These are phyloP conservation scores for Tolypocladium inflatum DNA, from an alignment of 2,329 filamentous ascomycete genomes.

Conservation along the genomic window DNA sequence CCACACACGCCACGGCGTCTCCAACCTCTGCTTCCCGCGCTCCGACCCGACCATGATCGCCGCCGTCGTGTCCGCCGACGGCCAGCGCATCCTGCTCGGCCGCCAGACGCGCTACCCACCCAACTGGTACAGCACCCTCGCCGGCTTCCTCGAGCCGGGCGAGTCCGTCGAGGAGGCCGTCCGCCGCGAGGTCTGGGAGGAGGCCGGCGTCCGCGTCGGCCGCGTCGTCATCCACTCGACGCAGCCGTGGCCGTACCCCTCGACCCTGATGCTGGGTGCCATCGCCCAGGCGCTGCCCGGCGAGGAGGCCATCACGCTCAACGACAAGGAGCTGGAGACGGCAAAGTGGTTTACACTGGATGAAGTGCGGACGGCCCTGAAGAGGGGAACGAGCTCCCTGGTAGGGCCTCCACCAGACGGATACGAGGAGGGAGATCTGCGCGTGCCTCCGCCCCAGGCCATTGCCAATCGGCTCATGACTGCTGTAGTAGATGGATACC, in stretches of 20 bases:
- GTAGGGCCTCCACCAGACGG: conserved; percentile 53
- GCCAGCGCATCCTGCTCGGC: conserved; percentile 70
- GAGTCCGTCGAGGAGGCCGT: conserved; percentile 82
- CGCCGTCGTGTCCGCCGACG: conserved; percentile 76
- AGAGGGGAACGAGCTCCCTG: conserved; percentile 53
- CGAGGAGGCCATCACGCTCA: conserved; percentile 67
- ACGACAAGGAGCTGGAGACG: conserved; percentile 85
- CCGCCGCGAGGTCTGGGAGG: conserved; percentile 77
- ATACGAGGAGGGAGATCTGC: conserved; percentile 68
- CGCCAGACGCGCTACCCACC: conserved; percentile 76
- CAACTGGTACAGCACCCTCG: conserved; percentile 81
- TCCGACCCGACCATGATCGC: conserved; percentile 96
- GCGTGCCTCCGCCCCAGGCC: conserved; percentile 75
- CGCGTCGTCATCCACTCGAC: conserved; percentile 74
- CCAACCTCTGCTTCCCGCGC: conserved; percentile 84
- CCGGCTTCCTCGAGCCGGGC: conserved; percentile 76
- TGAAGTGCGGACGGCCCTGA: conserved; percentile 68
- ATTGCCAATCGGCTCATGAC: conserved; percentile 86
- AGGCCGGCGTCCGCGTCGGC: conserved; percentile 67
- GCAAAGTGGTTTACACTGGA: conserved; percentile 82
- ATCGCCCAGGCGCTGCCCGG: conserved; percentile 72
- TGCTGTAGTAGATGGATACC: conserved; percentile 69
- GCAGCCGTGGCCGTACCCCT: conserved; percentile 82
- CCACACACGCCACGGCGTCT: conserved; percentile 72
- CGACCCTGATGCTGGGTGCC: conserved; percentile 78